phyloP scores from a whole-genome alignment of 768 basidiomycete genomes.

The Termitomyces eurrhizus region DNA sequence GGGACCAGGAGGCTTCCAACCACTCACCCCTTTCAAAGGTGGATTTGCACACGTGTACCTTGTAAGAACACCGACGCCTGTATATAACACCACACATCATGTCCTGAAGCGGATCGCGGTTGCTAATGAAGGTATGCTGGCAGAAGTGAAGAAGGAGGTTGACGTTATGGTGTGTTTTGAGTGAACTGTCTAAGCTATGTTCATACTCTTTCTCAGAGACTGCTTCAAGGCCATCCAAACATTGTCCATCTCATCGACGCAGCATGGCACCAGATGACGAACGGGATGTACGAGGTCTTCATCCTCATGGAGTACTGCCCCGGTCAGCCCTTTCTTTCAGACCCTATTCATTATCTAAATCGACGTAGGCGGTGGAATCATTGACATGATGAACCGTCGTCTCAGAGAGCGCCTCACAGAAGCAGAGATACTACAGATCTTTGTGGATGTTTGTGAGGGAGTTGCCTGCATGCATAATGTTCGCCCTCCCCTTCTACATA shows the following conservation, averaged over 20 bases:
- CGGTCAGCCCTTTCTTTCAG: conserved; percentile 42
- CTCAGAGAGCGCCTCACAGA: conserved; percentile 93
- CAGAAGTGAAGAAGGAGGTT: conserved; percentile 95
- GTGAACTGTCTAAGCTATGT: conserved; percentile 14
- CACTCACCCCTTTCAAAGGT: conserved; percentile 43
- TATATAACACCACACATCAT: conserved; percentile 91
- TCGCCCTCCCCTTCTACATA: conserved; percentile 86
- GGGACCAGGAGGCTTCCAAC: conserved; percentile 4
- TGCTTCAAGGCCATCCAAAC: conserved; percentile 90
- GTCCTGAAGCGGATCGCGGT: conserved; percentile 97
- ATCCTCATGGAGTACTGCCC: conserved; percentile 99
- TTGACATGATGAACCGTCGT: conserved; percentile 99
- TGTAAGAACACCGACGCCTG: conserved; percentile 79
- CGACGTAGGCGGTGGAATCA: conserved; percentile 86
- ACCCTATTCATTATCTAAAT: conserved; percentile 14
- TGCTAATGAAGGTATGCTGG: conserved; percentile 81
- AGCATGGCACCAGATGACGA: conserved; percentile 80
- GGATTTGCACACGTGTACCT: conserved; percentile 99
- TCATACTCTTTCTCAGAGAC: conserved; percentile 53
- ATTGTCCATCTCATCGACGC: conserved; percentile 97
- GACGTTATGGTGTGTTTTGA: conserved; percentile 85
- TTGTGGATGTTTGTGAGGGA: conserved; percentile 96
- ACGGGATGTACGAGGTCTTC: conserved; percentile 90
- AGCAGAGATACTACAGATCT: conserved; percentile 95
- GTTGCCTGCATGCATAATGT: conserved; percentile 96